Conservation (phyloP, 192 early-diverging fungal genomes). For the Coemansia sp. region DNA sequence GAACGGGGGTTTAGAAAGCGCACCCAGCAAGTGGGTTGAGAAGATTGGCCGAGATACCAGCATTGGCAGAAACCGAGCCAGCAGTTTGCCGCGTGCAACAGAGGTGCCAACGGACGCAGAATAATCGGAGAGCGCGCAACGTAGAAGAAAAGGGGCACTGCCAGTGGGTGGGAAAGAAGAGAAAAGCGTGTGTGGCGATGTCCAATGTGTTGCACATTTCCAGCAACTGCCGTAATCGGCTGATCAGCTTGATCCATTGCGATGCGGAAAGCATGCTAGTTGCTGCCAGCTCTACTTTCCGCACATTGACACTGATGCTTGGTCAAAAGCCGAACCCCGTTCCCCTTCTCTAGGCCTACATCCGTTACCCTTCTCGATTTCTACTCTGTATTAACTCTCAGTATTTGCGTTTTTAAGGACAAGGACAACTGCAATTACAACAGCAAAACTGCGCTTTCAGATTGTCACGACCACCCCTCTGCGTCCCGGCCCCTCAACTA, state of each 20-base stretch:
- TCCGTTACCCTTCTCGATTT: background rate
- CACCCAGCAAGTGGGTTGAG: background rate
- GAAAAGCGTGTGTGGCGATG: background rate
- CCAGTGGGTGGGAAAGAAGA: background rate
- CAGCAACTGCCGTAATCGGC: background rate
- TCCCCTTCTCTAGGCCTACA: background rate
- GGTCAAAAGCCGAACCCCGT: background rate
- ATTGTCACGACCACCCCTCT: background rate
- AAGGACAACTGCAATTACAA: background rate
- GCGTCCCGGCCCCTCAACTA: background rate
- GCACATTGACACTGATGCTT: background rate
- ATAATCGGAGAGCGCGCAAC: conserved; percentile 6
- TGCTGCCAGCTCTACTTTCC: background rate
- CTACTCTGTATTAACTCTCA: background rate
- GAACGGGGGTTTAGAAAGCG: conserved; percentile 33
- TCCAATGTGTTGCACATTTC: background rate
- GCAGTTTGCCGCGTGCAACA: conserved; percentile 1
- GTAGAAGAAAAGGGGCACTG: background rate
- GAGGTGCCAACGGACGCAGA: conserved; percentile 7
- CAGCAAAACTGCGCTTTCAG: background rate
- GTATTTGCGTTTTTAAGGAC: background rate
- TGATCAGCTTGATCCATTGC: background rate
- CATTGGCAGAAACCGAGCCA: background rate
- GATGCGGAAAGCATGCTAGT: background rate
- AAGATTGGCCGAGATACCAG: conserved; percentile 7